Evolutionary conservation across 169 alveolate species (phyloP).

Genomic region (Perkinsus chesapeaki): DNA sequence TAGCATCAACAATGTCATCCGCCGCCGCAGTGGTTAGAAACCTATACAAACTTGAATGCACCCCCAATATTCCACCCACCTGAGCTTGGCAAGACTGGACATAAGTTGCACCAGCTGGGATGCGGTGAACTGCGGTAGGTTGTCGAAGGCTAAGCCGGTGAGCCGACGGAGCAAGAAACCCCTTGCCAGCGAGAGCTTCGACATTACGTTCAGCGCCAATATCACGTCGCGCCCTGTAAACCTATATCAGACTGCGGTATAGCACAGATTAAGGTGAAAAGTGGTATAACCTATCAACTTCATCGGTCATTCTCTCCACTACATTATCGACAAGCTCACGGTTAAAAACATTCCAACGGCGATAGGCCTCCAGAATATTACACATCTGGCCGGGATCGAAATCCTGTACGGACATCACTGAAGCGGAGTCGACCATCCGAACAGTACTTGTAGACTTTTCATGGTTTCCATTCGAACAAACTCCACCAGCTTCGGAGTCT

Average conservation of each 20-base stretch:
- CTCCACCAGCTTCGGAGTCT: constrained; percentile 10
- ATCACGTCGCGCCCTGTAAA: background rate
- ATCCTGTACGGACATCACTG: constrained; percentile 15
- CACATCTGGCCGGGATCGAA: constrained; percentile 24
- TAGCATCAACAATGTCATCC: background rate
- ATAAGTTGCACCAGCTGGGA: constrained; percentile 25
- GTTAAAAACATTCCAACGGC: constrained; percentile 40
- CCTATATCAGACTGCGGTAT: too few relatives aligned
- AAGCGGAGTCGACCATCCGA: background rate
- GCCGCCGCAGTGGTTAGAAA: background rate
- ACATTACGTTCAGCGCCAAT: background rate
- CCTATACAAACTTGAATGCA: background rate
- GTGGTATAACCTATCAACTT: constrained; percentile 30
- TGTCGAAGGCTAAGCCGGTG: constrained; percentile 41
- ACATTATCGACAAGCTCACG: constrained; percentile 35
- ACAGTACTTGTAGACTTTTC: constrained; percentile 7
- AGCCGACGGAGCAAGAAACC: constrained; percentile 47
- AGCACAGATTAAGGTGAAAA: too few relatives aligned
- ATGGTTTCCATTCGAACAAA: constrained; percentile 25
- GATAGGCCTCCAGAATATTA: constrained; percentile 31
- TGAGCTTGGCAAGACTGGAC: constrained; percentile 19
- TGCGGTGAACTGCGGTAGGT: constrained; percentile 31
- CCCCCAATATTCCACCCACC: background rate
- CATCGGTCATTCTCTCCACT: constrained; percentile 38
- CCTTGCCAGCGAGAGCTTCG: background rate